Percentiles rank a stretch among this genome's conserved stretches.
Evolutionary conservation across 225 moss, liverwort and hornwort genomes (phyloP).

Genomic region (Pleurozium schreberi): DNA sequence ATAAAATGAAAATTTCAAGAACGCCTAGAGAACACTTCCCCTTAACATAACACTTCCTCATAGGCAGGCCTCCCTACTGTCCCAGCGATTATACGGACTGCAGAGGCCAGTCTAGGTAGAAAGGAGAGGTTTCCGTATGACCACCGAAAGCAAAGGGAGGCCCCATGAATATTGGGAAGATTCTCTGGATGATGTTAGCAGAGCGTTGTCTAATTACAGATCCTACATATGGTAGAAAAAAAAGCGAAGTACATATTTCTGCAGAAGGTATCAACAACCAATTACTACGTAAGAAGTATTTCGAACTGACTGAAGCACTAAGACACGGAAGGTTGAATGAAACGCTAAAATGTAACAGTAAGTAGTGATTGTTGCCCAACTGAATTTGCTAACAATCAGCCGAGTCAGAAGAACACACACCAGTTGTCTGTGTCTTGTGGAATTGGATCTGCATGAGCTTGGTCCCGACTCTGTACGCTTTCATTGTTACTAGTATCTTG

Average conservation of each 20-base stretch:
- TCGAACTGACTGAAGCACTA: background rate
- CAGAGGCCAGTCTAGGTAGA: background rate
- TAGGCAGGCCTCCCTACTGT: background rate
- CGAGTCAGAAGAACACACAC: slow-evolving; percentile 13
- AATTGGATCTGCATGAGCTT: background rate
- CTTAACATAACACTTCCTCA: too few species aligned
- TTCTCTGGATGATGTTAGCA: background rate
- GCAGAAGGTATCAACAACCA: background rate
- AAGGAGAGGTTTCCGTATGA: background rate
- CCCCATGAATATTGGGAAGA: background rate
- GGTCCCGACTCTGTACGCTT: background rate
- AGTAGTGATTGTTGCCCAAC: background rate
- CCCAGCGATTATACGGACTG: background rate
- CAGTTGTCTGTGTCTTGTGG: background rate
- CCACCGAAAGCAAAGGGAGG: background rate
- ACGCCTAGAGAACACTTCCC: background rate
- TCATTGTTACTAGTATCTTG: background rate
- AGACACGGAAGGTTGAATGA: background rate
- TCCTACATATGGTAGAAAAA: background rate
- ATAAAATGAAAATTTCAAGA: background rate
- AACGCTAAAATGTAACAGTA: background rate
- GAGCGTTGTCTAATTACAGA: background rate
- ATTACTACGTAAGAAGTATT: background rate
- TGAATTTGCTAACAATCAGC: background rate
- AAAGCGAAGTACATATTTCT: background rate